Evolutionary conservation across 208 protist species (phyloP).

Genomic region (Leishmania arabica): DNA sequence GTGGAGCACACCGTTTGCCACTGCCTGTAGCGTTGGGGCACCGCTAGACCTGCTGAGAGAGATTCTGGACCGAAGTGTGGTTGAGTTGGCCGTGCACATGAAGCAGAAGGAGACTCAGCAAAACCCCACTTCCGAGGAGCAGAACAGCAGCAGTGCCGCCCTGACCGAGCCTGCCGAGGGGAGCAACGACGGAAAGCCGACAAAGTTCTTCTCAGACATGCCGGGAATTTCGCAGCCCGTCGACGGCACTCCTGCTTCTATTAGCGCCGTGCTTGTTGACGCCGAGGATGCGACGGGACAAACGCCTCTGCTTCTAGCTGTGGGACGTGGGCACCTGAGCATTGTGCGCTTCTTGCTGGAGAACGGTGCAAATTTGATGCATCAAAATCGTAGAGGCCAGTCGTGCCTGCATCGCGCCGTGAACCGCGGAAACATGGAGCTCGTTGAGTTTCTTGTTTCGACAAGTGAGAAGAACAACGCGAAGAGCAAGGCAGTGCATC

Average conservation of each 20-base stretch:
- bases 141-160: not conserved
- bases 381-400: slow-evolving; percentile 78
- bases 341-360: slow-evolving; percentile 72
- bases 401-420: slow-evolving; percentile 84
- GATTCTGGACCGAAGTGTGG: slow-evolving; percentile 53
- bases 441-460: slow-evolving; percentile 79
- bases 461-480: slow-evolving; percentile 51
- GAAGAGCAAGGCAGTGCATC: slow-evolving; percentile 38
- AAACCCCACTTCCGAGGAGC: not conserved
- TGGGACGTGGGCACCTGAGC: slow-evolving; percentile 53
- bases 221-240: not conserved
- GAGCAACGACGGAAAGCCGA: not conserved
- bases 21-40: slow-evolving; percentile 78
- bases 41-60: slow-evolving; percentile 57
- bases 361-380: slow-evolving; percentile 59
- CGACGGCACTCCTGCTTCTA: slow-evolving; percentile 4
- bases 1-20: slow-evolving; percentile 71
- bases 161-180: not conserved
- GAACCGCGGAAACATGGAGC: slow-evolving; percentile 61
- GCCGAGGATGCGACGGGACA: slow-evolving; percentile 62
- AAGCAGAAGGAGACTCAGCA: slow-evolving; percentile 12
- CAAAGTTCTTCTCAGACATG: not conserved
- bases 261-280: slow-evolving; percentile 41
- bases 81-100: slow-evolving; percentile 27
- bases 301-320: slow-evolving; percentile 71